These are phyloP conservation scores for Penicillium oxalicum DNA, from an alignment of 2,329 filamentous ascomycete genomes.

Conservation along the genomic window DNA sequence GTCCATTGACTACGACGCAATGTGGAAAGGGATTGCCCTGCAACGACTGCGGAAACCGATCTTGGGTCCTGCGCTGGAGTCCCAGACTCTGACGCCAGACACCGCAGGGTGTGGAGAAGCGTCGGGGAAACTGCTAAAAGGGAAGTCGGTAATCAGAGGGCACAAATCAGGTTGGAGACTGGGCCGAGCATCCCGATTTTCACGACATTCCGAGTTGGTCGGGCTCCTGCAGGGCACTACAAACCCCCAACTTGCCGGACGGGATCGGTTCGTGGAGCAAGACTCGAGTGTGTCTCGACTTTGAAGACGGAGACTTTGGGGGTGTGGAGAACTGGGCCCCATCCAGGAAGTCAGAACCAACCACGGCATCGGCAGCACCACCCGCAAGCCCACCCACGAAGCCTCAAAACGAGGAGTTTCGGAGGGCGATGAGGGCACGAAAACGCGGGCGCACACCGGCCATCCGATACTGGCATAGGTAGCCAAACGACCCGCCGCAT, in stretches of 20 bases:
- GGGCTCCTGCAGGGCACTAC: neutral
- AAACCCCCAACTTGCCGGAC: too few relatives aligned
- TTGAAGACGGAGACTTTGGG: neutral
- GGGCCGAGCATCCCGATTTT: constrained; percentile 4
- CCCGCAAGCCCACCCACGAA: neutral
- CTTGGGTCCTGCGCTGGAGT: constrained; percentile 11
- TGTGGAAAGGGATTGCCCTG: neutral
- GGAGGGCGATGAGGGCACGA: neutral
- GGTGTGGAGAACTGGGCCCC: constrained; percentile 8
- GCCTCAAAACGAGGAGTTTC: neutral
- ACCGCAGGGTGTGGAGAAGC: constrained; percentile 4
- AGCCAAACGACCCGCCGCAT: constrained; percentile 5
- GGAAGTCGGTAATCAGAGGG: constrained; percentile 2
- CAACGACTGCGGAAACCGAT: neutral
- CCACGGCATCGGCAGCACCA: constrained; percentile 1
- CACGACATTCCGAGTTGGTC: constrained; percentile 9
- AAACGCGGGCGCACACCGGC: constrained; percentile 11
- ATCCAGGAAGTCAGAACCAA: constrained; percentile 2
- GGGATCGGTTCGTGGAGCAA: neutral
- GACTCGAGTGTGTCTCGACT: neutral
- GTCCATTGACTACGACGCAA: constrained; percentile 1
- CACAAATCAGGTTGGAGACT: constrained; percentile 6
- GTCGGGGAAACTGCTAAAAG: constrained; percentile 5
- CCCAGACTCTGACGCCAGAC: constrained; percentile 4
- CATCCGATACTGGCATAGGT: constrained; percentile 8